These are phyloP conservation scores for Blastomyces parvus DNA, from an alignment of 2,329 filamentous ascomycete species.

Conservation along the genomic window DNA sequence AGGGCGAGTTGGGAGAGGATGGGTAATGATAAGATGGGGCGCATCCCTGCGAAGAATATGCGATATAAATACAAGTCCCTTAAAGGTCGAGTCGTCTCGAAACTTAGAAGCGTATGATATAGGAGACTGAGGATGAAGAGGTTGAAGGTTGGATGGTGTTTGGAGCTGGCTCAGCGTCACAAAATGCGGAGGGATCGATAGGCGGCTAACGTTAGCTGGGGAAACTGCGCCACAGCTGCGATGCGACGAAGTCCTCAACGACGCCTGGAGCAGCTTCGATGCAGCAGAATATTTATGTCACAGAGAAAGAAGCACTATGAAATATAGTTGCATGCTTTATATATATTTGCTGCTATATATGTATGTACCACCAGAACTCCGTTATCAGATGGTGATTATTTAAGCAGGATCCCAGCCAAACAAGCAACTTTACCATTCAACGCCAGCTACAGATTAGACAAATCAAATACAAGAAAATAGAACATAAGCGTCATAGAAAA, in stretches of 20 bases:
- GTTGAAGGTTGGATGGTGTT: not conserved
- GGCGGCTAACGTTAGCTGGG: not conserved
- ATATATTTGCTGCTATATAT: not conserved
- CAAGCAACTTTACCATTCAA: not conserved
- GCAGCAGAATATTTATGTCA: not conserved
- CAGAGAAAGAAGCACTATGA: not conserved
- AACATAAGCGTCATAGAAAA: not conserved
- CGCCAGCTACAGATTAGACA: too few species aligned
- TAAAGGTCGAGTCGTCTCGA: not conserved
- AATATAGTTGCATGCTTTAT: not conserved
- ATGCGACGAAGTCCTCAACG: not conserved
- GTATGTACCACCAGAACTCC: too few species aligned
- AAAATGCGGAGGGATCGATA: not conserved
- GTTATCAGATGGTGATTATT: too few species aligned
- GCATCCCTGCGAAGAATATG: slow-evolving; percentile 1
- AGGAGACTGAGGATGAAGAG: not conserved
- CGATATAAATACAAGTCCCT: not conserved
- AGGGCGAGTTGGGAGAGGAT: not conserved
- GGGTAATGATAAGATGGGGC: not conserved
- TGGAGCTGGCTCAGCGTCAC: not conserved
- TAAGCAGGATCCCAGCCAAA: too few species aligned
- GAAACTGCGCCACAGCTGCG: not conserved
- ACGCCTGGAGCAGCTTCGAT: not conserved
- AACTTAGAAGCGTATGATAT: not conserved
- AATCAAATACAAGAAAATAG: too few species aligned